phyloP scores from a whole-genome alignment of 2,329 filamentous ascomycete species.

The Arthroderma sp. region DNA sequence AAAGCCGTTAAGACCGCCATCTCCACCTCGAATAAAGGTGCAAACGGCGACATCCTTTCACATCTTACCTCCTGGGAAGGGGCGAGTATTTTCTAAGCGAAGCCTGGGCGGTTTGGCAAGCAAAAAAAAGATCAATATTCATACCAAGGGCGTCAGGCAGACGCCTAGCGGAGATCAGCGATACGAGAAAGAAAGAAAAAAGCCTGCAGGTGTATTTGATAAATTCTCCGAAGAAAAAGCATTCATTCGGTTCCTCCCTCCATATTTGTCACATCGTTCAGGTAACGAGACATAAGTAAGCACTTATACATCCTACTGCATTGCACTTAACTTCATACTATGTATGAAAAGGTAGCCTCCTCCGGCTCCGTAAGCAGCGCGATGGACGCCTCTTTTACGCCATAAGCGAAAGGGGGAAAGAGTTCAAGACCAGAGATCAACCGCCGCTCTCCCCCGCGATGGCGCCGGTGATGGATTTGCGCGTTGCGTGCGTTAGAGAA shows the following conservation, averaged over 20 bases:
- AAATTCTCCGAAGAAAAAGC: conserved; percentile 5
- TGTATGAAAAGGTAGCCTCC: neutral
- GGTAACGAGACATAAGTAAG: neutral
- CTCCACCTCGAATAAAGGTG: neutral
- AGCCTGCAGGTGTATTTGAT: neutral
- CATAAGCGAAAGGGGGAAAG: neutral
- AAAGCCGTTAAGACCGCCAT: neutral
- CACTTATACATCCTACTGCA: neutral
- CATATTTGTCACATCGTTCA: neutral
- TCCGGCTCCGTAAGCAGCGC: neutral
- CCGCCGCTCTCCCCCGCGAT: neutral
- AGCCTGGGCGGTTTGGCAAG: neutral
- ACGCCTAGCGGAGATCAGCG: neutral
- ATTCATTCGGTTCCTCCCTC: neutral
- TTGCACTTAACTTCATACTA: neutral
- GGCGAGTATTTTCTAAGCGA: neutral
- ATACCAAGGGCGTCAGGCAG: neutral
- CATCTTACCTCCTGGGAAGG: neutral
- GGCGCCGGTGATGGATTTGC: neutral
- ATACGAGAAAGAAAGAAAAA: neutral
- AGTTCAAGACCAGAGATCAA: neutral
- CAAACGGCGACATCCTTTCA: neutral
- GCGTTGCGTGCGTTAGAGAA: neutral
- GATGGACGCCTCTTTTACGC: neutral
- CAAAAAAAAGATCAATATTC: neutral